Conservation (phyloP, 345 rosid species). For the Corchorus capsularis region DNA sequence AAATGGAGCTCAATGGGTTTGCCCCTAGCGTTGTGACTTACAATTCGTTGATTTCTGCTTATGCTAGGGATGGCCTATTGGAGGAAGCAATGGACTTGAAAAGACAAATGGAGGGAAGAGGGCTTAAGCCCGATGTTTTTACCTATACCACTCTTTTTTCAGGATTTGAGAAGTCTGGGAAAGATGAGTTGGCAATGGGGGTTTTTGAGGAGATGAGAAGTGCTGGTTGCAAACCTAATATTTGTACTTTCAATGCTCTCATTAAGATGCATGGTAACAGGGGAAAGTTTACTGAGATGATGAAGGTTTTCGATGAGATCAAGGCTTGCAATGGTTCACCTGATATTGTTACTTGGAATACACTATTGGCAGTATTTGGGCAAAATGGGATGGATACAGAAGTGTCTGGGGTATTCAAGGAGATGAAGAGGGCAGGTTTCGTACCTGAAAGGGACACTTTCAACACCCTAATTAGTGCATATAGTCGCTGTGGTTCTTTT, state of each 20-base stretch:
- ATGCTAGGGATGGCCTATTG: constrained; percentile 75
- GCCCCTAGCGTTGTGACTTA: constrained; percentile 72
- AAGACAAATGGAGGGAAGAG: constrained; percentile 64
- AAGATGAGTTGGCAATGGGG: constrained; percentile 75
- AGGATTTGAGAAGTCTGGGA: constrained; percentile 84
- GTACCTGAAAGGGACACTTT: constrained; percentile 92
- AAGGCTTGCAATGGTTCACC: constrained; percentile 61
- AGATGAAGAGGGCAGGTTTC: constrained; percentile 98
- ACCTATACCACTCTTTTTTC: constrained; percentile 95
- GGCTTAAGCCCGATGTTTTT: constrained; percentile 83
- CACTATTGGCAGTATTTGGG: constrained; percentile 88
- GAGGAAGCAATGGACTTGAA: constrained; percentile 83
- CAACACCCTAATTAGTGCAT: constrained; percentile 86
- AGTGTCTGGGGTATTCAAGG: constrained; percentile 88
- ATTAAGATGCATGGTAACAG: constrained; percentile 93
- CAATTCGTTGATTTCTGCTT: constrained; percentile 85
- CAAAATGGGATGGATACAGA: constrained; percentile 88
- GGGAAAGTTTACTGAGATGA: constrained; percentile 86
- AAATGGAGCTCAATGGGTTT: constrained; percentile 77
- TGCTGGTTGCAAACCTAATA: constrained; percentile 78
- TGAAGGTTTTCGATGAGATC: constrained; percentile 90
- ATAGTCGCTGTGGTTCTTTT: constrained; percentile 85
- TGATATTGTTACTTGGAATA: constrained; percentile 93
- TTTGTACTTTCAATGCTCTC: constrained; percentile 90
- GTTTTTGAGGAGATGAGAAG: constrained; percentile 82